Conservation (phyloP, 2,329 filamentous ascomycete genomes). For the Rutstroemia sydowiana region DNA sequence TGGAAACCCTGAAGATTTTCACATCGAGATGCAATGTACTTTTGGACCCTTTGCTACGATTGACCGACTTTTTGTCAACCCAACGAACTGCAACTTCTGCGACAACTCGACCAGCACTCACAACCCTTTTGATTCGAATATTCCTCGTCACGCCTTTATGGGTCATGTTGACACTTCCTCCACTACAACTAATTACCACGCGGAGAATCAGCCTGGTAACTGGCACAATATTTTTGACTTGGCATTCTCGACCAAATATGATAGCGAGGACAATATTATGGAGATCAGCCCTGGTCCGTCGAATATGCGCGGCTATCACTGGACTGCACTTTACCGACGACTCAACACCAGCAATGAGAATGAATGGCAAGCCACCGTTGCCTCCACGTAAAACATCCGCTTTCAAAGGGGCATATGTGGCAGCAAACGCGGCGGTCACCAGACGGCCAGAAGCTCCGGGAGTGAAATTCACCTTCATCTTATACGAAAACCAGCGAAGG, state of each 20-base stretch:
- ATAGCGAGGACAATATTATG: slow-evolving; percentile 84
- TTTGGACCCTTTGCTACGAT: slow-evolving; percentile 76
- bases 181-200: slow-evolving; percentile 77
- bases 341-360: slow-evolving; percentile 22
- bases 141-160: slow-evolving; percentile 83
- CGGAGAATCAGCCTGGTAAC: slow-evolving; percentile 74
- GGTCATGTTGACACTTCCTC: slow-evolving; percentile 75
- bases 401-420: slow-evolving; percentile 26
- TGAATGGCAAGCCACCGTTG: slow-evolving; percentile 27
- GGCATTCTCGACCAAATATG: slow-evolving; percentile 82
- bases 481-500: slow-evolving; percentile 92
- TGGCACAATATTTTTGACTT: slow-evolving; percentile 83
- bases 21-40: slow-evolving; percentile 88
- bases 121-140: slow-evolving; percentile 81
- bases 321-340: slow-evolving; percentile 65
- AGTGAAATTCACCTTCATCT: slow-evolving; percentile 90
- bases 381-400: slow-evolving; percentile 24
- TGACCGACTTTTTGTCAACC: slow-evolving; percentile 90
- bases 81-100: slow-evolving; percentile 86
- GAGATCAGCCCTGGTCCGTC: slow-evolving; percentile 72
- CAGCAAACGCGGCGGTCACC: slow-evolving; percentile 30
- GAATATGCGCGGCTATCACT: slow-evolving; percentile 64
- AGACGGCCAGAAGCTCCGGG: slow-evolving; percentile 55
- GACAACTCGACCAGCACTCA: slow-evolving; percentile 83
- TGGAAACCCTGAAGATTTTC: slow-evolving; percentile 85